A percentile compares a stretch with the other conserved stretches of the same genome.
Evolutionary conservation across 257 asterid species (phyloP).

Genomic region (Asclepias syriaca): DNA sequence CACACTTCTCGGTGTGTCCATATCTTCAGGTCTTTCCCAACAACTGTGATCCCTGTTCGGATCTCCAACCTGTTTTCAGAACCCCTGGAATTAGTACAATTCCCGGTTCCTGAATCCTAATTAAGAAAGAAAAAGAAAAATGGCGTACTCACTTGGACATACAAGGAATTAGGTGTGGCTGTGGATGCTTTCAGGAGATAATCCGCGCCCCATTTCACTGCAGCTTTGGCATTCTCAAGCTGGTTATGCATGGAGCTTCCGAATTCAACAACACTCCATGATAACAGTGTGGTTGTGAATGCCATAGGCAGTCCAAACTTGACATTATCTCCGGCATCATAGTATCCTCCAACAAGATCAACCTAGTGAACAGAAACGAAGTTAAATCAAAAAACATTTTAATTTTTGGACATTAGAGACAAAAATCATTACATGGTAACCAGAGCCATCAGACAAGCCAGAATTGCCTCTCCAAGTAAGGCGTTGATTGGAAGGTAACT

Average conservation of each 20-base stretch:
- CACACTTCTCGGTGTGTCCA: conserved; percentile 67
- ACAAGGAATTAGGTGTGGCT: conserved; percentile 48
- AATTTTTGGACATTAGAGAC: no score
- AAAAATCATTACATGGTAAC: conserved; percentile 37
- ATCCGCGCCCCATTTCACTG: conserved; percentile 76
- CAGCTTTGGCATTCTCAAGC: conserved; percentile 44
- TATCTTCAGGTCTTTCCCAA: conserved; percentile 89
- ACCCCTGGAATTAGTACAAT: background rate
- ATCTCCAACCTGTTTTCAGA: conserved; percentile 59
- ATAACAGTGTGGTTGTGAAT: conserved; percentile 64
- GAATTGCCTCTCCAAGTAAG: conserved; percentile 67
- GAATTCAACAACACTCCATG: conserved; percentile 82
- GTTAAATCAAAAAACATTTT: background rate
- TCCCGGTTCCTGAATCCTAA: background rate
- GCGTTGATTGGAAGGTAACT: conserved; percentile 49
- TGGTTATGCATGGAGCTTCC: conserved; percentile 51
- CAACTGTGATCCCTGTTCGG: conserved; percentile 70
- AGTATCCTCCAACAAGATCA: conserved; percentile 76
- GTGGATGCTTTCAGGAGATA: conserved; percentile 87
- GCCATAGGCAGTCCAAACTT: conserved; percentile 92
- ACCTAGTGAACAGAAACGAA: conserved; percentile 33
- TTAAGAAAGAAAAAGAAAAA: no score
- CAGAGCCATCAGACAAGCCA: conserved; percentile 64
- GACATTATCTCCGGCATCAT: conserved; percentile 85
- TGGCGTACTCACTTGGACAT: conserved; percentile 46